Evolutionary conservation across 75 land plant genomes (phyloP).

Genomic region (Pinus taeda): DNA sequence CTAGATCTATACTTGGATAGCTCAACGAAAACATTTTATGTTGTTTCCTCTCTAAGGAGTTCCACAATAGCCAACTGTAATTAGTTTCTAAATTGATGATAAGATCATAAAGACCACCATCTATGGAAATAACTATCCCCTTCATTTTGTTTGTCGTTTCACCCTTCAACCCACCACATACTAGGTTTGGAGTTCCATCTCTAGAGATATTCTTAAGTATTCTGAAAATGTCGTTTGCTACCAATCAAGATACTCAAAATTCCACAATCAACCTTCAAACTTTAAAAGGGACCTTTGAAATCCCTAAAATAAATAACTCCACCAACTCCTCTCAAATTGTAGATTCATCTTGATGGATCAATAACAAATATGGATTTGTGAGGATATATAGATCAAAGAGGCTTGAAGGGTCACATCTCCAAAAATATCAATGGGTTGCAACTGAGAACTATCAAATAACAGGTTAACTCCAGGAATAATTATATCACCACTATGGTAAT

Average conservation of each 20-base stretch:
- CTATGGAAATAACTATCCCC: slow-evolving; percentile 68
- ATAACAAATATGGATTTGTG: slow-evolving; percentile 56
- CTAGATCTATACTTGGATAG: slow-evolving; percentile 76
- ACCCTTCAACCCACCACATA: slow-evolving; percentile 16
- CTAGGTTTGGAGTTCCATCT: slow-evolving; percentile 58
- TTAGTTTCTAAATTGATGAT: slow-evolving; percentile 57
- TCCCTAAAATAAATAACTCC: slow-evolving; percentile 44
- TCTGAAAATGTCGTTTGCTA: slow-evolving; percentile 86
- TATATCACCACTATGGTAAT: too few relatives aligned
- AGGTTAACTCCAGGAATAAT: too few relatives aligned
- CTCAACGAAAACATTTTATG: slow-evolving; percentile 53
- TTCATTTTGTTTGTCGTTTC: slow-evolving; percentile 21
- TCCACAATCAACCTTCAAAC: slow-evolving; percentile 56
- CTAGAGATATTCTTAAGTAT: slow-evolving; percentile 85
- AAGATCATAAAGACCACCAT: slow-evolving; percentile 60
- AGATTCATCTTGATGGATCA: slow-evolving; percentile 76
- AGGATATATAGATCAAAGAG: slow-evolving; percentile 49
- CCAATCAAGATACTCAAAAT: slow-evolving; percentile 77
- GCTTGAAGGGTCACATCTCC: slow-evolving; percentile 36
- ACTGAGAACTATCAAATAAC: too few relatives aligned
- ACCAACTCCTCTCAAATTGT: slow-evolving; percentile 53
- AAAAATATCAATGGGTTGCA: slow-evolving; percentile 32
- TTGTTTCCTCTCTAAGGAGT: slow-evolving; percentile 68
- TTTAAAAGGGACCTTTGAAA: slow-evolving; percentile 16
- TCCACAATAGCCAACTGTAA: slow-evolving; percentile 9